phyloP scores from a whole-genome alignment of 306 rosid genomes.

The Glycine tomentella region DNA sequence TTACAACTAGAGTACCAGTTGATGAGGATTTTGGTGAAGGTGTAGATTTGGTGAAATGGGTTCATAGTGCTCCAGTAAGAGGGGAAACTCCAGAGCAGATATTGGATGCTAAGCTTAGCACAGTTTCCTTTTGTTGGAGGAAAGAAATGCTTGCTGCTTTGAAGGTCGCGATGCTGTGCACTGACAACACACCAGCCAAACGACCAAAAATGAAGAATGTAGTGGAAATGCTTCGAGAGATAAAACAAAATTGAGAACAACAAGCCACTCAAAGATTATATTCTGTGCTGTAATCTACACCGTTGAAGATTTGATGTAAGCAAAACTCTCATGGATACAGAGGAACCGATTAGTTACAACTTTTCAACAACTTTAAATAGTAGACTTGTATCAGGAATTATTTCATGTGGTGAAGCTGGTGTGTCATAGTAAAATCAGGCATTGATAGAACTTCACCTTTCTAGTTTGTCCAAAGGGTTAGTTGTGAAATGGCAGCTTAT shows the following conservation, averaged over 20 bases:
- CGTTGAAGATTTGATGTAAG: conserved; percentile 34
- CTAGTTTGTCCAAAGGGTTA: conserved; percentile 47
- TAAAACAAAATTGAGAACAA: conserved; percentile 57
- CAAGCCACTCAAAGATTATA: conserved; percentile 14
- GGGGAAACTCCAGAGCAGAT: conserved; percentile 99
- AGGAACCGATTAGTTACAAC: conserved; percentile 37
- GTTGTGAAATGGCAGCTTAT: conserved; percentile 41
- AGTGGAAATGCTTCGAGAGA: conserved; percentile 94
- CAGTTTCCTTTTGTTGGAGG: conserved; percentile 96
- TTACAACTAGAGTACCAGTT: conserved; percentile 84
- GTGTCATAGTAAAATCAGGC: conserved; percentile 33
- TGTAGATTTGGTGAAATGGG: conserved; percentile 97
- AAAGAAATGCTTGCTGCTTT: conserved; percentile 99
- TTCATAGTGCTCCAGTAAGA: conserved; percentile 84
- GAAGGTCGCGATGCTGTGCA: conserved; percentile 93
- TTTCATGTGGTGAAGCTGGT: conserved; percentile 28
- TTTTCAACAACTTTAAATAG: conserved; percentile 36
- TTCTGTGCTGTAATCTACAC: conserved; percentile 24
- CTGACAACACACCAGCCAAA: conserved; percentile 90
- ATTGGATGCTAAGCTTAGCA: conserved; percentile 88
- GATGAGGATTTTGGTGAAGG: conserved; percentile 96
- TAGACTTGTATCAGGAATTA: conserved; percentile 45
- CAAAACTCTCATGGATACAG: conserved; percentile 33
- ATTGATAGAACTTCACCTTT: conserved; percentile 37
- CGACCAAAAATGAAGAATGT: conserved; percentile 97